Evolutionary conservation across 306 rosid species (phyloP).

Genomic region (Ochetophila trinervis): DNA sequence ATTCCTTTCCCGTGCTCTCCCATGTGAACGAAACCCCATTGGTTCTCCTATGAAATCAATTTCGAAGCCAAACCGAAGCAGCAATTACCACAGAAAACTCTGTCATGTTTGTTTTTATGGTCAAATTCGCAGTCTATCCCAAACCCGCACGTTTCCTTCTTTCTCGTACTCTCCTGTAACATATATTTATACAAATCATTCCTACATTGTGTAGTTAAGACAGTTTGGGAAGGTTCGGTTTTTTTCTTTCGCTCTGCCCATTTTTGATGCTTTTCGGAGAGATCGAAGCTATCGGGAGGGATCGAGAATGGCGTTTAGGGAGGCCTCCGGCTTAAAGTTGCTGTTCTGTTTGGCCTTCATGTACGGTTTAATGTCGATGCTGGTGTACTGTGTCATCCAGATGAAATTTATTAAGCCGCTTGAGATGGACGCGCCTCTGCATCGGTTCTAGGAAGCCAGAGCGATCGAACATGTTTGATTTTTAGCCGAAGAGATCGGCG

Average conservation of each 20-base stretch:
- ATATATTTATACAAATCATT: too few relatives aligned
- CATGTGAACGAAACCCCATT: slow-evolving; percentile 81
- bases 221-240: background rate
- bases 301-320: slow-evolving; percentile 50
- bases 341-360: slow-evolving; percentile 41
- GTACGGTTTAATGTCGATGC: slow-evolving; percentile 64
- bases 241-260: background rate
- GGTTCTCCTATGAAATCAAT: slow-evolving; percentile 47
- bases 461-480: slow-evolving; percentile 70
- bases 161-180: too few relatives aligned
- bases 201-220: too few relatives aligned
- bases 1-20: slow-evolving; percentile 62
- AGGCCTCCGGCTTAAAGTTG: slow-evolving; percentile 63
- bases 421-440: slow-evolving; percentile 61
- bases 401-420: slow-evolving; percentile 82
- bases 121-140: too few relatives aligned
- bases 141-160: background rate
- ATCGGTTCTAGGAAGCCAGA: slow-evolving; percentile 86
- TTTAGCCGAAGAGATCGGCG: slow-evolving; percentile 78
- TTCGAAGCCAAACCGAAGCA: slow-evolving; percentile 50
- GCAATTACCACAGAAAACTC: slow-evolving; percentile 67
- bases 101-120: too few relatives aligned
- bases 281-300: slow-evolving; percentile 3
- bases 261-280: background rate
- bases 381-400: slow-evolving; percentile 54